Conservation (phyloP, 2,329 filamentous ascomycete species). For the Colletotrichum sublineola region DNA sequence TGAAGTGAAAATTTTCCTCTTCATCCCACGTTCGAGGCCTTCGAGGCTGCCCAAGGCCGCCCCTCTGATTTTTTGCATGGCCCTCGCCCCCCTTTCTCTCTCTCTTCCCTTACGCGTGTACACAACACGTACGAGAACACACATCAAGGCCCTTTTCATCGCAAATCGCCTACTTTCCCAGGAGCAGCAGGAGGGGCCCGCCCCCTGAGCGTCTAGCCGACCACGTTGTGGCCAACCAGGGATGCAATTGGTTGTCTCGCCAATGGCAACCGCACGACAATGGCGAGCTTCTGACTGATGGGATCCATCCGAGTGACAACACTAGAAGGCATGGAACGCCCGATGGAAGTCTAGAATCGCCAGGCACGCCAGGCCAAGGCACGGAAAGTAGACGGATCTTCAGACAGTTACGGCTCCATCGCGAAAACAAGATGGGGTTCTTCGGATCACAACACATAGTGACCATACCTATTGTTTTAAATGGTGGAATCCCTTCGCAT, state of each 20-base stretch:
- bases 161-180: slow-evolving; percentile 19
- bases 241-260: slow-evolving; percentile 28
- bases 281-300: slow-evolving; percentile 42
- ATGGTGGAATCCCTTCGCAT: slow-evolving; percentile 27
- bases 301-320: slow-evolving; percentile 36
- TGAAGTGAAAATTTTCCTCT: slow-evolving; percentile 39
- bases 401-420: slow-evolving; percentile 27
- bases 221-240: slow-evolving; percentile 30
- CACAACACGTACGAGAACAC: slow-evolving; percentile 22
- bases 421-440: slow-evolving; percentile 39
- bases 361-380: slow-evolving; percentile 32
- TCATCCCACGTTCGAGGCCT: background rate
- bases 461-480: background rate
- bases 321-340: slow-evolving; percentile 36
- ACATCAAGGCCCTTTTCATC: slow-evolving; percentile 6
- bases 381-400: slow-evolving; percentile 42
- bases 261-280: slow-evolving; percentile 27
- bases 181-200: slow-evolving; percentile 16
- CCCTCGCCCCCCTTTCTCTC: too few species aligned
- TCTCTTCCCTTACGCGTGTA: background rate
- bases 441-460: slow-evolving; percentile 11
- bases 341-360: slow-evolving; percentile 35
- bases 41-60: background rate
- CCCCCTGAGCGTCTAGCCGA: slow-evolving; percentile 12
- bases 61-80: slow-evolving; percentile 1